Evolutionary conservation across 2,329 filamentous ascomycete genomes (phyloP), one percentile per base, ranked within the genome.

Genomic region (Fusarium musae): DNA sequence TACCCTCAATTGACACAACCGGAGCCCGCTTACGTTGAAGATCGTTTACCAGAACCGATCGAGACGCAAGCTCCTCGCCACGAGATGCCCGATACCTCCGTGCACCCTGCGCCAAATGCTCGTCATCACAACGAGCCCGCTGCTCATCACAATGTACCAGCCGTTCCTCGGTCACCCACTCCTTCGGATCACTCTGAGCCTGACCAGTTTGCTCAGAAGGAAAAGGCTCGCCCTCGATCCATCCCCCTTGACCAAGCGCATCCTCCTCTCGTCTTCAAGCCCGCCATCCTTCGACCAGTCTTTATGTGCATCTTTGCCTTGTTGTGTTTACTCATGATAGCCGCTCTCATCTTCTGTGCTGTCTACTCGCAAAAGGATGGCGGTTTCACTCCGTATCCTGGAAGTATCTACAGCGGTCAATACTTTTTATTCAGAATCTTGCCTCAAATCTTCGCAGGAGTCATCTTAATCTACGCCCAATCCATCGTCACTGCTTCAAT

Each of bases 371-470:
- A 86, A 42, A 80, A 83, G 9, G 86, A 91, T 72, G 81, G 86
- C 15, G 94, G 94, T 2, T 83, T 98, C 17, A 90, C 89, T 78
- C 82, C 87, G 7, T 97, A 95, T 79, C 84, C 85, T 39, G 87
- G 87, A 50, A 85, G 83, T 36, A 92, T 94, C 64, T 92, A 93
- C 69, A 92, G 92, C 56, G 87, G 87, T 13, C 87, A 91, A 73
- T 97, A 97, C 82, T 97, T 98, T 80, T 82, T 97, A 52, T 96
- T 97, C 80, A 89, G 94, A 69, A 93, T 97, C 72, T 84, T 98
- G 3, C 95, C 96, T 5, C 94, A 95, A 63, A 84, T 97, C 0
- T 79, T 97, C 19, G 93, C 91, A 1, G 90, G 90, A 26, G 74
- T 92, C 17, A 83, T 97, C 40, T 86, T 96, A 50, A 80, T 98